Conservation (phyloP, 805 yeast species). For the Schizosaccharomyces cryophilus region DNA sequence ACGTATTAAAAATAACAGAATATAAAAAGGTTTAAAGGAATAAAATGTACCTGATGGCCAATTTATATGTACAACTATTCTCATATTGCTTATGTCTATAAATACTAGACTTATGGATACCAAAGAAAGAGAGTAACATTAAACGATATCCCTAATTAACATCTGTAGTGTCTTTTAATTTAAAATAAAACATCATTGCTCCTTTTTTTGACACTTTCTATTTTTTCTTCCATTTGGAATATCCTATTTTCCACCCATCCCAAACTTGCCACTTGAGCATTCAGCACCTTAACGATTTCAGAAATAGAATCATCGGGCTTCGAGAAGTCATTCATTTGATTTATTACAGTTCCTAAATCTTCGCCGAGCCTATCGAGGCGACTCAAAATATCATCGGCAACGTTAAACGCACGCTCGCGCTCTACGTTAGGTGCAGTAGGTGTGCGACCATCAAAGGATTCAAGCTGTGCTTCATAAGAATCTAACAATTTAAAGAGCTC, state of each 20-base stretch:
- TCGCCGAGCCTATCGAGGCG: not conserved
- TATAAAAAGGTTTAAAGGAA: no score
- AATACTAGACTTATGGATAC: no score
- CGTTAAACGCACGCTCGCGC: not conserved
- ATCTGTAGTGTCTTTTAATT: no score
- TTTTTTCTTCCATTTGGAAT: not conserved
- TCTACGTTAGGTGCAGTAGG: not conserved
- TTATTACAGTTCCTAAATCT: not conserved
- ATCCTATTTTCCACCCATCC: not conserved
- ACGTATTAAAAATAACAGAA: no score
- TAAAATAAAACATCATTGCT: not conserved
- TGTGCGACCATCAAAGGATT: not conserved
- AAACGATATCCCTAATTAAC: no score
- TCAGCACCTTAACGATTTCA: not conserved
- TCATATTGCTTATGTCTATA: no score
- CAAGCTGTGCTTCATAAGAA: slow-evolving; percentile 53
- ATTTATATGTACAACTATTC: no score
- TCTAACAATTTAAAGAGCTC: slow-evolving; percentile 65
- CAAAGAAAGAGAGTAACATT: no score
- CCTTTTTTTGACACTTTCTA: not conserved
- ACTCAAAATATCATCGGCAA: not conserved
- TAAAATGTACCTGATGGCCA: no score
- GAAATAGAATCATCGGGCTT: slow-evolving; percentile 1
- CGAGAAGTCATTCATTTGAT: not conserved
- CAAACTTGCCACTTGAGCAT: not conserved